Conservation (phyloP, 805 yeast species). For the Candida methanosorbosa region DNA sequence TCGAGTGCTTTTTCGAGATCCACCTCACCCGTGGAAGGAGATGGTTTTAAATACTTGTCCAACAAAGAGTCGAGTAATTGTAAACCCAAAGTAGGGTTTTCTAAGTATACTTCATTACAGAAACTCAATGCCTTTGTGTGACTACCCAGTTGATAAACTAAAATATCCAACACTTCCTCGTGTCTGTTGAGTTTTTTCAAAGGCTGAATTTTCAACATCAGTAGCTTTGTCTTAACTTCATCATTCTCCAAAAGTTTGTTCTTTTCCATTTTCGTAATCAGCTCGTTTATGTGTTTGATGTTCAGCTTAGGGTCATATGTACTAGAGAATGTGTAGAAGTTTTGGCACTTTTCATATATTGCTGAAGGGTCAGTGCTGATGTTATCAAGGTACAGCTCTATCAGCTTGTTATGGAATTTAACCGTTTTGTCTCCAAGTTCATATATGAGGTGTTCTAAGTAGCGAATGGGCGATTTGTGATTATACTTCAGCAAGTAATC, state of each 20-base stretch:
- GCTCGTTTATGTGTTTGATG: conserved; percentile 24
- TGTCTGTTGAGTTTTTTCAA: conserved; percentile 53
- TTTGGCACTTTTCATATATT: conserved; percentile 23
- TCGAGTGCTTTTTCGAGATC: conserved; percentile 23
- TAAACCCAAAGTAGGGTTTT: conserved; percentile 30
- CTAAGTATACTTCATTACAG: conserved; percentile 39
- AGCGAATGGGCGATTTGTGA: conserved; percentile 29
- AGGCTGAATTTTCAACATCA: conserved; percentile 47
- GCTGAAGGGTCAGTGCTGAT: conserved; percentile 13
- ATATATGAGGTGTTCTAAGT: conserved; percentile 43
- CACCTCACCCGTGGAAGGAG: neutral
- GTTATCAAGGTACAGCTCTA: conserved; percentile 32
- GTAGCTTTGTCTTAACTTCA: conserved; percentile 4
- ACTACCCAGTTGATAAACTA: conserved; percentile 49
- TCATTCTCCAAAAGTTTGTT: conserved; percentile 1
- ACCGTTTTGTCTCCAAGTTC: conserved; percentile 28
- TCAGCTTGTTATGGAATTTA: conserved; percentile 34
- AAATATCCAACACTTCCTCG: conserved; percentile 51
- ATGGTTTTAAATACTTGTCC: conserved; percentile 25
- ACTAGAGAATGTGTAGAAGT: conserved; percentile 24
- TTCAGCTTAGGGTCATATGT: conserved; percentile 31
- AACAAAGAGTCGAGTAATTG: conserved; percentile 41
- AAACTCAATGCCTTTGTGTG: conserved; percentile 51
- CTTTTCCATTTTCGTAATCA: conserved; percentile 8
- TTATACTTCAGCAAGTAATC: conserved; percentile 32